Evolutionary conservation across 805 yeast species (phyloP), one percentile per base, ranked within the genome.

Genomic region (Candida ovalis): DNA sequence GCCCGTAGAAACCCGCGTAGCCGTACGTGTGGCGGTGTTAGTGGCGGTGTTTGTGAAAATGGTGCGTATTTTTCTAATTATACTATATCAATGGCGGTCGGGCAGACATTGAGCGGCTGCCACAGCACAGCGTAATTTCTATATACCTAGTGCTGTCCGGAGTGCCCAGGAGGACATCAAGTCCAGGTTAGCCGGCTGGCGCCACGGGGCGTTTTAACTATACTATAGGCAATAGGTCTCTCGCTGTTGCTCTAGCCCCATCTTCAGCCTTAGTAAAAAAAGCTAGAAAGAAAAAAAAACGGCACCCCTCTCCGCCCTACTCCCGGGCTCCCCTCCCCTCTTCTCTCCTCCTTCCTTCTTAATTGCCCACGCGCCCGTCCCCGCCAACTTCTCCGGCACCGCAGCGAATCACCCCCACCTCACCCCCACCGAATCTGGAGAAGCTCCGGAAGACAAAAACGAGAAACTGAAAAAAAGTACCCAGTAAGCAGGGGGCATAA

Each of bases 351-450:
- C 44, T 17, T 25, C 36, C 18, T 15, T 36, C n/a, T 25, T 28
- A 9, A n/a, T 23, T 9, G n/a, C 37, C 8, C 30, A 27, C 30
- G 30, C 30, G 30, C 30, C 30, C 30, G 30, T 27, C 30, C 30
- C 30, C 15, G 35, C 35, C 35, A 30, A 30, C 35, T 8, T 30
- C 35, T 30, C 35, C 35, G 35, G 35, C 35, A 30, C 35, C 35
- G 35, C 35, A 30, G 15, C 35, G n/a, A 30, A 5, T 15, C 35
- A 30, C 35, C 35, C 35, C 35, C 35, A 30, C 35, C 15, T 8
- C 35, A 30, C 35, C 35, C 28, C 35, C 35, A 30, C 35, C 35
- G 38, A 35, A 35, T 35, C 38, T 35, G 38, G 38, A 35, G 38
- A n/a, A 35, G 21, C 38, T 35, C 38, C 38, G 38, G 38, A 35